A percentile compares a stretch with the other conserved stretches of the same genome.
Conservation (phyloP, 2,329 filamentous ascomycete species). For the Xylaria sp. region DNA sequence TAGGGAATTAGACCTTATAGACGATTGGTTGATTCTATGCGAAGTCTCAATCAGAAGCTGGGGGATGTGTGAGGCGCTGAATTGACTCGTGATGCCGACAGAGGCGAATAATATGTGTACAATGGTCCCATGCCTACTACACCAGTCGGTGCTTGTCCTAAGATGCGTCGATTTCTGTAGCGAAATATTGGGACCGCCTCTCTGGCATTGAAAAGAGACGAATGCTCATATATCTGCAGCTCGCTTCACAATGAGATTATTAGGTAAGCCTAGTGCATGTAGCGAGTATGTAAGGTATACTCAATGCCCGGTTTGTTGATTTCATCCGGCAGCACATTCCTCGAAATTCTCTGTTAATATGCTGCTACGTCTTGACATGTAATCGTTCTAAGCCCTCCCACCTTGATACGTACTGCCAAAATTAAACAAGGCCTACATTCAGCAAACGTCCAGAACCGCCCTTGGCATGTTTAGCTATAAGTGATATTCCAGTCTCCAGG, state of each 20-base stretch:
- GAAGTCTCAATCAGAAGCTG: background rate
- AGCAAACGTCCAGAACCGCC: background rate
- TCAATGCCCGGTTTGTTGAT: background rate
- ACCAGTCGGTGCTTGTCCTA: background rate
- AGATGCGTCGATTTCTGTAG: background rate
- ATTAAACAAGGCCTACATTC: background rate
- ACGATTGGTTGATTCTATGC: background rate
- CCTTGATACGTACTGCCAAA: background rate
- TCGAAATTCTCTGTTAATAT: background rate
- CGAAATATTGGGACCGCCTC: background rate
- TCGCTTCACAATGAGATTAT: too few relatives aligned
- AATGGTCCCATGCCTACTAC: background rate
- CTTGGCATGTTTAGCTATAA: background rate
- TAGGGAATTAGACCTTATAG: background rate
- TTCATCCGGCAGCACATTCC: background rate
- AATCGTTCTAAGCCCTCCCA: background rate
- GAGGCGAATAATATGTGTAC: background rate
- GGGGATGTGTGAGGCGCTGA: background rate
- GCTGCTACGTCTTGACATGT: background rate
- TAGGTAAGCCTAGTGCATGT: background rate
- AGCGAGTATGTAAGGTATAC: background rate
- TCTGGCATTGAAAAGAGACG: background rate
- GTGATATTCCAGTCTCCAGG: constrained; percentile 22
- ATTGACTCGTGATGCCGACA: background rate
- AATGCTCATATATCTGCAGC: background rate